Conservation (phyloP, 2,329 filamentous ascomycete species). For the Fusarium compactum region DNA sequence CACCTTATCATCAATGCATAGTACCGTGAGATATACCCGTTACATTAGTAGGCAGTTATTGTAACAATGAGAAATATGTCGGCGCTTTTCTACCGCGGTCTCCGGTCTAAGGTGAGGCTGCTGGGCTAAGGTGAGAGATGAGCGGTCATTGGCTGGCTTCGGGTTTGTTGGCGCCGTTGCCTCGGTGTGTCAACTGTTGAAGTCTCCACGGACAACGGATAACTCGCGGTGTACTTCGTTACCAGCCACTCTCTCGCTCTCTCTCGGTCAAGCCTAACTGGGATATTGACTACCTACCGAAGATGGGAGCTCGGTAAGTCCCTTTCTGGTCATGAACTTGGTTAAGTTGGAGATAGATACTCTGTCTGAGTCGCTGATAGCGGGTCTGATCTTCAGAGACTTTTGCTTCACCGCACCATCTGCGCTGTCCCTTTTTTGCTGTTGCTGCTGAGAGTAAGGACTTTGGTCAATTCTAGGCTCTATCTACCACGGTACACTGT, state of each 20-base stretch:
- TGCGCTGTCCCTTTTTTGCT: not conserved
- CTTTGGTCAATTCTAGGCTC: not conserved
- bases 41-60: not conserved
- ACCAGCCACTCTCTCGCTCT: slow-evolving; percentile 14
- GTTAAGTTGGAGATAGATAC: slow-evolving; percentile 14
- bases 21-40: not conserved
- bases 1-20: not conserved
- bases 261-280: slow-evolving; percentile 35
- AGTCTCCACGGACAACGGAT: slow-evolving; percentile 36
- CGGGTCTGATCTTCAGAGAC: slow-evolving; percentile 21
- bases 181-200: slow-evolving; percentile 42
- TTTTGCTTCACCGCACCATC: slow-evolving; percentile 28
- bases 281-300: slow-evolving; percentile 15
- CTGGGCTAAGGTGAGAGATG: not conserved
- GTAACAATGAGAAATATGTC: slow-evolving; percentile 24
- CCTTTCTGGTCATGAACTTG: slow-evolving; percentile 28
- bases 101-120: slow-evolving; percentile 17
- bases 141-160: slow-evolving; percentile 21
- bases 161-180: slow-evolving; percentile 25
- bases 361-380: slow-evolving; percentile 28
- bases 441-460: slow-evolving; percentile 13
- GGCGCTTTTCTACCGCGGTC: slow-evolving; percentile 31
- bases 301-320: slow-evolving; percentile 23
- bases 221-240: slow-evolving; percentile 33
- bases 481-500: not conserved